These are phyloP conservation scores for Lecanoromycetidae sp. DNA, from an alignment of 2,329 filamentous ascomycete genomes.

Conservation along the genomic window DNA sequence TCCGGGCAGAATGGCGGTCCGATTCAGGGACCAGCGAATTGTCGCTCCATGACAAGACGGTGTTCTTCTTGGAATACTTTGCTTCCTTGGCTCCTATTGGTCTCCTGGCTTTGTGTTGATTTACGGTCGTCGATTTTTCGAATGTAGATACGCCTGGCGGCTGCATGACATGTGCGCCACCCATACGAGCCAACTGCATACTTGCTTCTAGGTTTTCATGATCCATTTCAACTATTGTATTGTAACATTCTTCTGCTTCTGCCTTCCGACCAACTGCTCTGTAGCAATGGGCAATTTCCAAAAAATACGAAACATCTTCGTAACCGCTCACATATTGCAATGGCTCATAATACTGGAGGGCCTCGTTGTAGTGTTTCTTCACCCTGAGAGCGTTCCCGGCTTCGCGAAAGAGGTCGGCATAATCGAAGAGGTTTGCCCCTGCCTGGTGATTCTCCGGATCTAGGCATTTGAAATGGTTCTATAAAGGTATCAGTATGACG, in stretches of 20 bases:
- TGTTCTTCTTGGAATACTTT: not conserved
- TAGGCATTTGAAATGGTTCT: constrained; percentile 59
- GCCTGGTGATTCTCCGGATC: constrained; percentile 47
- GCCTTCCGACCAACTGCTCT: constrained; percentile 49
- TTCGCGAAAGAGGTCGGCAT: constrained; percentile 69
- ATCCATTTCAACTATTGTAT: constrained; percentile 61
- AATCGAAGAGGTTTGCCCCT: constrained; percentile 47
- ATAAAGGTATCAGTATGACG: not conserved
- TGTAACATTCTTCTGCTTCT: constrained; percentile 66
- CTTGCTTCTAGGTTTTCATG: constrained; percentile 62
- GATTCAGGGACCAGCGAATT: constrained; percentile 14
- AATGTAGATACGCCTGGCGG: constrained; percentile 68
- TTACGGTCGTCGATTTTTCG: constrained; percentile 44
- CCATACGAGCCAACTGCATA: constrained; percentile 70
- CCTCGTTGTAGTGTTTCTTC: constrained; percentile 40
- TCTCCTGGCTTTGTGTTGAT: constrained; percentile 33
- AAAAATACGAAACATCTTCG: constrained; percentile 38
- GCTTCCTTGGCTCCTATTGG: constrained; percentile 17
- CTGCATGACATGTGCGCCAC: constrained; percentile 59
- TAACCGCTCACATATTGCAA: constrained; percentile 36
- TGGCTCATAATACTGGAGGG: constrained; percentile 46
- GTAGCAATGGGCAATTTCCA: constrained; percentile 50
- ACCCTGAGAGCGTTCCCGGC: constrained; percentile 48
- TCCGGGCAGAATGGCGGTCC: constrained; percentile 19
- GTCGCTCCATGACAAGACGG: no score